phyloP scores from a whole-genome alignment of 2,329 filamentous ascomycete species.

The Neonectria sp. region DNA sequence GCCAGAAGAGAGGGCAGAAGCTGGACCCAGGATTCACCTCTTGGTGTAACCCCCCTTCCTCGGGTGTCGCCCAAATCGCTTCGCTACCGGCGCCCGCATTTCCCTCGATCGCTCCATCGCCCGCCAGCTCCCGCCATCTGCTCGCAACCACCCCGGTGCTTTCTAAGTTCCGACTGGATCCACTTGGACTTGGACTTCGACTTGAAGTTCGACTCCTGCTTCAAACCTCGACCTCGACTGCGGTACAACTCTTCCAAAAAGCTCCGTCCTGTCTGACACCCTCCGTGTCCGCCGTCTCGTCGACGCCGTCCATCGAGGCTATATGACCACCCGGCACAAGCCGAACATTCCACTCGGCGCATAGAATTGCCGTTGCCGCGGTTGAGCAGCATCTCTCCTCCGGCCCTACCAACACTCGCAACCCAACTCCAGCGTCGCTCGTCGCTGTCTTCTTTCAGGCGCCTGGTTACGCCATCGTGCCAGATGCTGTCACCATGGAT shows the following conservation, averaged over 20 bases:
- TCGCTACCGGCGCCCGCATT: conserved; percentile 20
- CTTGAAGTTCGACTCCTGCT: not conserved
- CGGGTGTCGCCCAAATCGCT: conserved; percentile 19
- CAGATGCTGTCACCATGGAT: conserved; percentile 70
- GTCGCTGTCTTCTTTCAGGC: conserved; percentile 19
- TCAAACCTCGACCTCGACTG: not conserved
- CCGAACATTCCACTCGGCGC: conserved; percentile 3
- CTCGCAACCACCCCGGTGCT: conserved; percentile 12
- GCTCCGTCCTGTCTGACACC: not conserved
- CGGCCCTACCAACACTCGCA: not conserved
- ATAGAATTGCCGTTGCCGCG: not conserved
- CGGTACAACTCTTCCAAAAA: not conserved
- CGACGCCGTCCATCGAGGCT: conserved; percentile 4
- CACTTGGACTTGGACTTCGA: conserved; percentile 3
- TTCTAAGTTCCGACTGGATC: conserved; percentile 8
- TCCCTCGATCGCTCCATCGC: conserved; percentile 22
- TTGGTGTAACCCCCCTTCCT: conserved; percentile 23
- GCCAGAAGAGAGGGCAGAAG: conserved; percentile 9
- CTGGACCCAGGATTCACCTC: conserved; percentile 11
- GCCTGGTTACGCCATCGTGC: conserved; percentile 41
- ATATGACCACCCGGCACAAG: conserved; percentile 17
- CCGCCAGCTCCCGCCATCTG: conserved; percentile 23
- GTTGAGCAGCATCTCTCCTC: not conserved
- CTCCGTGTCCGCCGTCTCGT: not conserved
- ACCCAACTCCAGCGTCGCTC: not conserved